Base-by-base conservation (phyloP, 768 basidiomycete species). In the Pholiota molesta region DNA sequence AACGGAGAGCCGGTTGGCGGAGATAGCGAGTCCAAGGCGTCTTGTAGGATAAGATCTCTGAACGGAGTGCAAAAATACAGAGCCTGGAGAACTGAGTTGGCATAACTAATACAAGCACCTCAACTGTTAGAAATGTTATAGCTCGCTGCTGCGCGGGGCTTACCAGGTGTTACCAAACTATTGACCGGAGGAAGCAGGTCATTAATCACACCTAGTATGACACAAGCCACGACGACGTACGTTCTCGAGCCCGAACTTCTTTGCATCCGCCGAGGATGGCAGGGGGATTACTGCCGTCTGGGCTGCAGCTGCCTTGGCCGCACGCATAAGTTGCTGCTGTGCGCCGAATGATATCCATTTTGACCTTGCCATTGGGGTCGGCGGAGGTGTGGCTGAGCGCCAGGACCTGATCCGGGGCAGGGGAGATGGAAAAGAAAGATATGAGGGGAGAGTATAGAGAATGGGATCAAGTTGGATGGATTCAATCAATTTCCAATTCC, bases 101-200 rank as follows among this genome's bases (percentile, higher is more conserved):
- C 95, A 76, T 99, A 99, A 78, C 95, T 95, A 73, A 61, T 57
- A 52, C 47, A 49, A 49, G 3, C 23, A 11, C 10, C 47, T 58
- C 54, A 29, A 68, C 73, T 56, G 72, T 42, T 55, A 56, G 59
- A 42, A 39, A 51, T 42, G 39, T 53, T 33, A 19, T n/a, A 57
- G 53, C 26, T 51, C 31, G 40, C 57, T 17, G 29, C 19, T n/a
- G 23, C 26, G 52, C 37, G 61, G 21, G 17, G 44, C 82, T 68
- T 66, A 95, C 95, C 96, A 99, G 52, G 94, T 99, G 74, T 98
- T 99, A 42, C 95, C 95, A 79, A 97, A 97, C 94, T 97, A 53
- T 42, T 28, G 52, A 19, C n/a, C 37, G 60, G 64, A 52, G 19
- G 33, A 60, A 53, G 47, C 23, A 29, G 58, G 42, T 61, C 17